phyloP scores from a whole-genome alignment of 345 rosid species.

The Arabis hirsuta region DNA sequence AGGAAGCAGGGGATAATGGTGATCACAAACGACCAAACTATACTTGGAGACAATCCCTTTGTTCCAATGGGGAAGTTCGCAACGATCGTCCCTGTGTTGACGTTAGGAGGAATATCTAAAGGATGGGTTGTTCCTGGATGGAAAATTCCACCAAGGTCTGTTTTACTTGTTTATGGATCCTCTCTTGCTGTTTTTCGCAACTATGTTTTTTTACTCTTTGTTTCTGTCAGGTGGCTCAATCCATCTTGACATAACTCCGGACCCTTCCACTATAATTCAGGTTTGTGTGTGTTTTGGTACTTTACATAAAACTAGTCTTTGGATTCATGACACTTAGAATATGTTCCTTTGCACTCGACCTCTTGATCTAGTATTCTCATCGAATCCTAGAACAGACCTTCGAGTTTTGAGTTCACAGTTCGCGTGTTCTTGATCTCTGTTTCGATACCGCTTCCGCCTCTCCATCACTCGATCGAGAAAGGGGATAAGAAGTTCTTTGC shows the following conservation, averaged over 20 bases:
- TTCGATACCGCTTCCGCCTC: too few relatives aligned
- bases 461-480: constrained; percentile 47
- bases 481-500: constrained; percentile 68
- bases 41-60: constrained; percentile 56
- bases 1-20: constrained; percentile 62
- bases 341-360: constrained; percentile 49
- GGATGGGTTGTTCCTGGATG: constrained; percentile 74
- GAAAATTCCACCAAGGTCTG: constrained; percentile 54
- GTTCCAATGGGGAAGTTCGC: constrained; percentile 64
- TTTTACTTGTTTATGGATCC: background rate
- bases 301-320: background rate
- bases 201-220: background rate
- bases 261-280: constrained; percentile 64
- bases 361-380: too few relatives aligned
- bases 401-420: too few relatives aligned
- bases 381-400: too few relatives aligned
- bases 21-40: constrained; percentile 55
- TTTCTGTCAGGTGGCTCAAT: constrained; percentile 49
- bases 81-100: constrained; percentile 57
- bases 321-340: background rate
- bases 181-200: background rate
- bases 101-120: constrained; percentile 68
- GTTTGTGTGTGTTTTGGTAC: constrained; percentile 38
- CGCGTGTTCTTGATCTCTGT: too few relatives aligned
- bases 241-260: constrained; percentile 49